Conservation (phyloP, 1,284 basidiomycete species). For the Volvariella surrecta region DNA sequence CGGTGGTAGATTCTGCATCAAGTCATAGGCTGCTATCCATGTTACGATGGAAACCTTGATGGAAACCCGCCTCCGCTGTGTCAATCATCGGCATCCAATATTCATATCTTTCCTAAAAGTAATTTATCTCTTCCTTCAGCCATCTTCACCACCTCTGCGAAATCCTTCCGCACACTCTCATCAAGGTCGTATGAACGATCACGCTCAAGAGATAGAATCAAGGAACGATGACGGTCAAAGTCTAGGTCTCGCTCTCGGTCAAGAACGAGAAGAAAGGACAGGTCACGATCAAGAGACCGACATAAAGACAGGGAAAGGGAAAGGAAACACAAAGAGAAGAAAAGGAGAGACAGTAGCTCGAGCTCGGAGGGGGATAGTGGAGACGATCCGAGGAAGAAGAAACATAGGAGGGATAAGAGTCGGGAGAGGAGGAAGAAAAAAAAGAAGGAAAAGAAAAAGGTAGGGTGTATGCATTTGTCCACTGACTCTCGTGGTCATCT, state of each 20-base stretch:
- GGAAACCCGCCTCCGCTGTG: no score
- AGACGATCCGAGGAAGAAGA: conserved; percentile 39
- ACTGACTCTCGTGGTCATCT: background rate
- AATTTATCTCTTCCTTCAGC: background rate
- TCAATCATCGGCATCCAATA: no score
- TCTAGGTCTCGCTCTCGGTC: conserved; percentile 17
- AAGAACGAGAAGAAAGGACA: conserved; percentile 14
- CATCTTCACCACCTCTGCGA: background rate
- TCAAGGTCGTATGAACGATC: background rate
- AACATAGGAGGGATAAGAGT: conserved; percentile 34
- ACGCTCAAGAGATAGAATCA: background rate
- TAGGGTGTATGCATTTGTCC: conserved; percentile 14
- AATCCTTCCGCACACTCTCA: background rate
- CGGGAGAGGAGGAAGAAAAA: conserved; percentile 48
- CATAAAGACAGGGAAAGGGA: conserved; percentile 16
- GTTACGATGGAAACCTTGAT: background rate
- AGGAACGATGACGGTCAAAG: background rate
- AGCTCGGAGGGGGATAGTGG: conserved; percentile 29
- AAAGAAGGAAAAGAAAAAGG: conserved; percentile 63
- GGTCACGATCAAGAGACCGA: conserved; percentile 13
- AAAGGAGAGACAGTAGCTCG: conserved; percentile 22
- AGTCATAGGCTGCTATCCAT: no score
- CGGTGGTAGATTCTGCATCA: no score
- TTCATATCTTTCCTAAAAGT: background rate
- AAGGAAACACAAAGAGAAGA: conserved; percentile 17